Evolutionary conservation across 1,284 basidiomycete species (phyloP).

Genomic region (Moesziomyces sp.): DNA sequence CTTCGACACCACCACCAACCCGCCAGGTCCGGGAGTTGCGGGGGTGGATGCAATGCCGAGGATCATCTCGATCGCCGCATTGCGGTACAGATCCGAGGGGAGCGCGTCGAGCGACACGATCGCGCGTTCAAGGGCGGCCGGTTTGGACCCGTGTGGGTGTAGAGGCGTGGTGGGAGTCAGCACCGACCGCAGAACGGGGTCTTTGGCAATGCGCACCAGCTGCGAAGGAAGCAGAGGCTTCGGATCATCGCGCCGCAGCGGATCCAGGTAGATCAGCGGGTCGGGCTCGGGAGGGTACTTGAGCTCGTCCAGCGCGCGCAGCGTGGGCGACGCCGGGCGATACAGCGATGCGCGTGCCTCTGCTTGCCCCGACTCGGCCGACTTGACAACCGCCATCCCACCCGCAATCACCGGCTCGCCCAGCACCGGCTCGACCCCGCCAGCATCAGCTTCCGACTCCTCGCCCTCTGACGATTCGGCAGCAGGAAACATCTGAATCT

Average conservation of each 20-base stretch:
- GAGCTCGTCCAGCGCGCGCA: constrained; percentile 54
- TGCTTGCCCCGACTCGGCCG: not conserved
- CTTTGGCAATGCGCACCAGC: constrained; percentile 54
- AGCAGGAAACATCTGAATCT: constrained; percentile 32
- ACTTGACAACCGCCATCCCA: constrained; percentile 23
- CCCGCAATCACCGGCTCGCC: constrained; percentile 22
- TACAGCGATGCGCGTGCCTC: constrained; percentile 25
- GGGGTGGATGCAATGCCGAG: constrained; percentile 54
- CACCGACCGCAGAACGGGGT: constrained; percentile 52
- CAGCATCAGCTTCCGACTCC: no score
- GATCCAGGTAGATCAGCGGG: constrained; percentile 64
- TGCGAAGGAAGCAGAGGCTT: constrained; percentile 60
- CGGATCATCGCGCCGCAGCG: constrained; percentile 62
- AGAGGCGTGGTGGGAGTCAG: constrained; percentile 40
- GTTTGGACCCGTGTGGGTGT: constrained; percentile 50
- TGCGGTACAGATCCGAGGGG: constrained; percentile 57
- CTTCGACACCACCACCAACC: constrained; percentile 16
- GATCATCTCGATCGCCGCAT: constrained; percentile 64
- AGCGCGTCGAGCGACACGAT: constrained; percentile 59
- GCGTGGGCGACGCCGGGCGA: constrained; percentile 44
- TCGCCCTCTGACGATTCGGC: not conserved
- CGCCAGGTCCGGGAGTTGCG: constrained; percentile 25
- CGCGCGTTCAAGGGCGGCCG: constrained; percentile 49
- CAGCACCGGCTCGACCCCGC: constrained; percentile 3
- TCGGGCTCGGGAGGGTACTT: constrained; percentile 64